Conservation (phyloP, 2,329 filamentous ascomycete species). For the Fusarium papillatum region DNA sequence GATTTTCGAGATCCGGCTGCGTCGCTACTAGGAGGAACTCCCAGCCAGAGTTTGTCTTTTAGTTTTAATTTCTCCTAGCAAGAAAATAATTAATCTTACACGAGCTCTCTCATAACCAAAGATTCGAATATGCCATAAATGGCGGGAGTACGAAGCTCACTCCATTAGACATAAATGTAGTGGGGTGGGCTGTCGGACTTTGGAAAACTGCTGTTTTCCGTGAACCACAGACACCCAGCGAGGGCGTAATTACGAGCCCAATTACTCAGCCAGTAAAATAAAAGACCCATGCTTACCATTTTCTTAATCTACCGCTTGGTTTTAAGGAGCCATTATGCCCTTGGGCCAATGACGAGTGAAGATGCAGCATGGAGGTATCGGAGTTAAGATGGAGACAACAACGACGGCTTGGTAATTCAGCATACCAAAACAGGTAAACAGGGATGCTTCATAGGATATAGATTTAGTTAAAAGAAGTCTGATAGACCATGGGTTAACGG, state of each 20-base stretch:
- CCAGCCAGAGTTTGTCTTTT: no score
- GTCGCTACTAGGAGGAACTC: background rate
- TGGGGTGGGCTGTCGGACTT: constrained; percentile 17
- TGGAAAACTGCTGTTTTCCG: constrained; percentile 32
- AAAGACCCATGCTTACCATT: background rate
- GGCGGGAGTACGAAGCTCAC: no score
- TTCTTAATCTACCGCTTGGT: background rate
- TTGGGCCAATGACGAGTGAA: background rate
- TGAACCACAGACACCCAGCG: background rate
- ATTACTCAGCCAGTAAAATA: constrained; percentile 7
- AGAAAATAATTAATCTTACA: no score
- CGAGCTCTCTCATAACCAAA: background rate
- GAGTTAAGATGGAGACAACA: constrained; percentile 15
- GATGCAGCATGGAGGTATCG: constrained; percentile 12
- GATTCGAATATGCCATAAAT: background rate
- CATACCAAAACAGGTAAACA: background rate
- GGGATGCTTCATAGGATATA: background rate
- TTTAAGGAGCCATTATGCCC: background rate
- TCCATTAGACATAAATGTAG: background rate
- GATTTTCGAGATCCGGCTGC: background rate
- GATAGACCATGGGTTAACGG: background rate
- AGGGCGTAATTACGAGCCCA: background rate
- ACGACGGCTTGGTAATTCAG: background rate
- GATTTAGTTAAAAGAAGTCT: background rate
- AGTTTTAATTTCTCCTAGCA: background rate